phyloP scores from a whole-genome alignment of 2,329 filamentous ascomycete genomes.

The Alternaria sp. region DNA sequence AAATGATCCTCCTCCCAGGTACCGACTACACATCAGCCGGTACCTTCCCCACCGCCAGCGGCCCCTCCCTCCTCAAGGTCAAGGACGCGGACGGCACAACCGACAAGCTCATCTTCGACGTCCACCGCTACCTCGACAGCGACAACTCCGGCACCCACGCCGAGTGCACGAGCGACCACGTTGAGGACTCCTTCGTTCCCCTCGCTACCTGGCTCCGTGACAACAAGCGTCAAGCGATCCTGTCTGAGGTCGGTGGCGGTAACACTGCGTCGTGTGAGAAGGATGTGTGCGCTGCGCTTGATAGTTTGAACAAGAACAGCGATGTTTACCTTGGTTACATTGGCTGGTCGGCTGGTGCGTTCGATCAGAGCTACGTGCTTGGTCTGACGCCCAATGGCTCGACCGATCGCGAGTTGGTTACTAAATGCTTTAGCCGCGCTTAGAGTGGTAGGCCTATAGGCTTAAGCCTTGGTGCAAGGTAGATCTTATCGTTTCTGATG shows the following conservation, averaged over 20 bases:
- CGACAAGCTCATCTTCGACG: slow-evolving; percentile 58
- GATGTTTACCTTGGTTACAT: slow-evolving; percentile 43
- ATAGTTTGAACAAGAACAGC: slow-evolving; percentile 41
- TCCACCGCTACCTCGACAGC: slow-evolving; percentile 52
- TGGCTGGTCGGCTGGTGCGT: slow-evolving; percentile 40
- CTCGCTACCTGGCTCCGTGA: slow-evolving; percentile 47
- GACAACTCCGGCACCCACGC: slow-evolving; percentile 49
- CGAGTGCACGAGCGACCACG: slow-evolving; percentile 34
- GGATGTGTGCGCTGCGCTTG: slow-evolving; percentile 41
- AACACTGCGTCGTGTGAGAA: slow-evolving; percentile 44
- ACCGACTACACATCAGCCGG: slow-evolving; percentile 60
- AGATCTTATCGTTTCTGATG: not conserved
- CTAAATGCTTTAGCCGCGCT: not conserved
- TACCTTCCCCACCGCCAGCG: slow-evolving; percentile 32
- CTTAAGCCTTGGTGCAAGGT: not conserved
- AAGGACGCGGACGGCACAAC: slow-evolving; percentile 66
- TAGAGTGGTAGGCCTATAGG: not conserved
- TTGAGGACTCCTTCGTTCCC: slow-evolving; percentile 42
- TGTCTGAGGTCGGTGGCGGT: slow-evolving; percentile 53
- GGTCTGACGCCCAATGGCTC: slow-evolving; percentile 26
- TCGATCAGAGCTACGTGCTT: slow-evolving; percentile 33
- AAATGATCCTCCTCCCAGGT: slow-evolving; percentile 70
- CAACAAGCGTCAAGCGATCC: slow-evolving; percentile 48
- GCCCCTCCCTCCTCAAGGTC: slow-evolving; percentile 59
- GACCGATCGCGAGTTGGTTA: not conserved